Conservation (phyloP, 1,284 basidiomycete genomes). For the Wolfiporia cocos region DNA sequence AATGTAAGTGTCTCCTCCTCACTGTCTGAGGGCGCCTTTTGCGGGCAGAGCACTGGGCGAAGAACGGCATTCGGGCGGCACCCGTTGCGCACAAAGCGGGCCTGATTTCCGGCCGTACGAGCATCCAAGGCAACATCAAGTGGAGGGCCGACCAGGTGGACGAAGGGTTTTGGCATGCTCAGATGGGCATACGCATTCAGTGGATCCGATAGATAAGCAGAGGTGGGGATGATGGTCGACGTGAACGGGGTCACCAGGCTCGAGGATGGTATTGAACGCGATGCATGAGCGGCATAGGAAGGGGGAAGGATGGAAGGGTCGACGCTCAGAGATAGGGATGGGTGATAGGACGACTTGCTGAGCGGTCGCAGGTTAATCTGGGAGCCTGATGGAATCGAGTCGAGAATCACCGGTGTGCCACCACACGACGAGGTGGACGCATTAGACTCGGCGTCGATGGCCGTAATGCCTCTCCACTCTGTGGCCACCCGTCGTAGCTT, state of each 20-base stretch:
- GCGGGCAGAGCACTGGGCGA: constrained; percentile 64
- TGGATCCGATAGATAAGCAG: constrained; percentile 57
- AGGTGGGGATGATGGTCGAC: constrained; percentile 52
- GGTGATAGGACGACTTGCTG: constrained; percentile 28
- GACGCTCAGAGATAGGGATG: constrained; percentile 30
- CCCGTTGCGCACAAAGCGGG: constrained; percentile 75
- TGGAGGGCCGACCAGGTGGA: constrained; percentile 78
- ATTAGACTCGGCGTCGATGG: constrained; percentile 35
- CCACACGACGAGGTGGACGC: constrained; percentile 24
- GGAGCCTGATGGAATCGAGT: constrained; percentile 18
- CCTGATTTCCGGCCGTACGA: constrained; percentile 70
- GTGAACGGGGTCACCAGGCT: constrained; percentile 51
- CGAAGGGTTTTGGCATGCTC: constrained; percentile 71
- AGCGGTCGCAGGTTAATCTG: constrained; percentile 30
- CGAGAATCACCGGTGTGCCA: constrained; percentile 28
- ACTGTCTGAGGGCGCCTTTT: constrained; percentile 14
- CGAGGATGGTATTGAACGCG: constrained; percentile 39
- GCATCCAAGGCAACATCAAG: constrained; percentile 82
- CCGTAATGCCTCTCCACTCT: constrained; percentile 65
- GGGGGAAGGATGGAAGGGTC: constrained; percentile 41
- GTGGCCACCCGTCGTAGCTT: constrained; percentile 54
- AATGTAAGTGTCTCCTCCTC: constrained; percentile 54
- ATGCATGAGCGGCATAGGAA: constrained; percentile 42
- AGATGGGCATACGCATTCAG: constrained; percentile 68
- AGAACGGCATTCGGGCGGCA: constrained; percentile 90